Conservation (phyloP, 2,329 filamentous ascomycete species). For the Tolypocladium inflatum region DNA sequence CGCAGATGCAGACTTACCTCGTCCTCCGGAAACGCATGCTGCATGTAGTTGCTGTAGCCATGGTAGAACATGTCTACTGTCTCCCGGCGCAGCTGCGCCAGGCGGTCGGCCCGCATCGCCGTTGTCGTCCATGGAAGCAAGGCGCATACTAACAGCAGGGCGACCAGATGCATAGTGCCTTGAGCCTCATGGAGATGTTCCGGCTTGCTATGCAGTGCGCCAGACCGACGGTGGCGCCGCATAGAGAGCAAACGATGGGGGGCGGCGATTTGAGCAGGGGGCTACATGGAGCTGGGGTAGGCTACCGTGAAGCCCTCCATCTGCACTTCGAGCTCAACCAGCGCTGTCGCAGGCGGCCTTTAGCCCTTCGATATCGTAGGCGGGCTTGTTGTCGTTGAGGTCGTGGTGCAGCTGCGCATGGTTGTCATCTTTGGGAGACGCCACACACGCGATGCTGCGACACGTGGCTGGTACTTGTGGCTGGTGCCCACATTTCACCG, state of each 20-base stretch:
- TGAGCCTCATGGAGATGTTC: conserved; percentile 9
- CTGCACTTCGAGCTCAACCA: neutral
- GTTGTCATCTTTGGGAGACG: neutral
- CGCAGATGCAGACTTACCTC: conserved; percentile 41
- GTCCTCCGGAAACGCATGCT: conserved; percentile 89
- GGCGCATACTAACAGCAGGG: conserved; percentile 14
- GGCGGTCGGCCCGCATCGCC: conserved; percentile 46
- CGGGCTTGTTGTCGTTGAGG: neutral
- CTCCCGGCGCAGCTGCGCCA: conserved; percentile 47
- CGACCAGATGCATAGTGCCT: conserved; percentile 18
- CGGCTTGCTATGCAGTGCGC: conserved; percentile 1
- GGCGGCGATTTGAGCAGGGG: neutral
- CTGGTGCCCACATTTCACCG: neutral
- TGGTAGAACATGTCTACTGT: conserved; percentile 87
- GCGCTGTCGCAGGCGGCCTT: neutral
- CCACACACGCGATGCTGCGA: neutral
- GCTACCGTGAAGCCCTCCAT: conserved; percentile 6
- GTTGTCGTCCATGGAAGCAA: conserved; percentile 30
- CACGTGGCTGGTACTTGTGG: neutral
- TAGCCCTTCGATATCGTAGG: neutral
- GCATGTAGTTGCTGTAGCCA: conserved; percentile 92
- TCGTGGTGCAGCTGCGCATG: neutral
- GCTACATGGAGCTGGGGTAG: conserved; percentile 2
- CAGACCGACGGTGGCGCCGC: neutral
- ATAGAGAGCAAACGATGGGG: neutral